Conservation (phyloP, 1,139 yeast species). For the Spencermartinsiella ligniputridi region DNA sequence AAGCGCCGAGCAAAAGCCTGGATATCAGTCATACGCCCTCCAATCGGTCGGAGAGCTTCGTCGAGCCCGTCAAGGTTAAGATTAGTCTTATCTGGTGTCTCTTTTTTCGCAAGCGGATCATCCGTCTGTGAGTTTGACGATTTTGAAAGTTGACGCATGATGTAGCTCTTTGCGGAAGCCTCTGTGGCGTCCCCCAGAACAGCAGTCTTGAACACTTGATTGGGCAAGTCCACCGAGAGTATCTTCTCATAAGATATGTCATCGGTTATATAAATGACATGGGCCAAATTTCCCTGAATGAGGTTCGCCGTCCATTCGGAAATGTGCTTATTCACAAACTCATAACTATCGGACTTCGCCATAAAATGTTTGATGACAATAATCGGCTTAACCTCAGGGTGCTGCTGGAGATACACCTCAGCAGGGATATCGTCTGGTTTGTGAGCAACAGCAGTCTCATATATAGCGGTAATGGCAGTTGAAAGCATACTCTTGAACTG, state of each 20-base stretch:
- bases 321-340: constrained; percentile 63
- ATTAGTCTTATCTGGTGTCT: constrained; percentile 3
- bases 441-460: constrained; percentile 57
- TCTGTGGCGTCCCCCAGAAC: constrained; percentile 78
- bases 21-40: constrained; percentile 92
- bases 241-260: constrained; percentile 75
- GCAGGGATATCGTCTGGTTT: constrained; percentile 40
- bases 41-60: constrained; percentile 64
- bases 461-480: constrained; percentile 66
- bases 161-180: constrained; percentile 66
- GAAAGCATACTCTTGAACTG: constrained; percentile 80
- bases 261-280: constrained; percentile 80
- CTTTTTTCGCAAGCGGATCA: constrained; percentile 14
- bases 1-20: constrained; percentile 87
- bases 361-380: constrained; percentile 74
- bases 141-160: constrained; percentile 50
- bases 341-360: constrained; percentile 53
- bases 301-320: constrained; percentile 88
- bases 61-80: constrained; percentile 37
- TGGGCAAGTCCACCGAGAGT: constrained; percentile 65
- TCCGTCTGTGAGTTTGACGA: constrained; percentile 17
- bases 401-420: constrained; percentile 77
- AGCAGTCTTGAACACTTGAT: constrained; percentile 75
- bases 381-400: constrained; percentile 85
- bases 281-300: constrained; percentile 76